Conservation (phyloP, 306 rosid genomes). For the Quercus engelmannii region DNA sequence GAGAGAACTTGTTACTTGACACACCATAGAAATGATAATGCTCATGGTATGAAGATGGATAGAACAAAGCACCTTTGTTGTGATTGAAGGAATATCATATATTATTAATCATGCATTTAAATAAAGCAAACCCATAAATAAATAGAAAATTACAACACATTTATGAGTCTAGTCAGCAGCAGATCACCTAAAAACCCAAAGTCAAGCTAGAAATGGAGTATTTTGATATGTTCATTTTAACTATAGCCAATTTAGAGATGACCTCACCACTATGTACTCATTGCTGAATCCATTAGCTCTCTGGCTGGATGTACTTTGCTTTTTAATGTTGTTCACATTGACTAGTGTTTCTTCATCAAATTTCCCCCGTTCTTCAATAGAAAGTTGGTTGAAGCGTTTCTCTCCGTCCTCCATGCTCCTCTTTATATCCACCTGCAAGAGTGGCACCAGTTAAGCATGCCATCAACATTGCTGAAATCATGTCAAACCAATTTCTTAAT, state of each 20-base stretch:
- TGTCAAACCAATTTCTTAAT: background rate
- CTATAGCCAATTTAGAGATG: slow-evolving; percentile 1
- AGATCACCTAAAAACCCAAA: slow-evolving; percentile 6
- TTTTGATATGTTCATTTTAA: slow-evolving; percentile 2
- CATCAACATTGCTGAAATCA: slow-evolving; percentile 8
- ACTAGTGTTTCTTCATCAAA: slow-evolving; percentile 96
- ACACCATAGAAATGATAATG: background rate
- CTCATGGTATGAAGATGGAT: background rate
- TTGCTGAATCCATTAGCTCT: slow-evolving; percentile 89
- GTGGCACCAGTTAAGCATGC: slow-evolving; percentile 19
- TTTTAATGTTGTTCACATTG: slow-evolving; percentile 83
- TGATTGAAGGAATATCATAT: background rate
- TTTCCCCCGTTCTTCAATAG: slow-evolving; percentile 97
- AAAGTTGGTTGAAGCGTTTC: slow-evolving; percentile 89
- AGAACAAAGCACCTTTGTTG: background rate
- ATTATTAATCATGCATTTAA: background rate
- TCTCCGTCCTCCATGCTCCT: slow-evolving; percentile 86
- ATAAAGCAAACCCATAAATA: background rate
- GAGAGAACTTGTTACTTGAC: background rate
- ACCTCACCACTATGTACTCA: slow-evolving; percentile 89
- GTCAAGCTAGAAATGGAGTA: slow-evolving; percentile 8
- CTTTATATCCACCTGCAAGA: slow-evolving; percentile 69
- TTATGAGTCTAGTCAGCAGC: background rate
- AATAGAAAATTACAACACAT: background rate
- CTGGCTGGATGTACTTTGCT: slow-evolving; percentile 68